Percentiles rank a stretch among this genome's conserved stretches.
Conservation (phyloP, 495 filamentous ascomycete species). For the Mytilinidion resinicola region DNA sequence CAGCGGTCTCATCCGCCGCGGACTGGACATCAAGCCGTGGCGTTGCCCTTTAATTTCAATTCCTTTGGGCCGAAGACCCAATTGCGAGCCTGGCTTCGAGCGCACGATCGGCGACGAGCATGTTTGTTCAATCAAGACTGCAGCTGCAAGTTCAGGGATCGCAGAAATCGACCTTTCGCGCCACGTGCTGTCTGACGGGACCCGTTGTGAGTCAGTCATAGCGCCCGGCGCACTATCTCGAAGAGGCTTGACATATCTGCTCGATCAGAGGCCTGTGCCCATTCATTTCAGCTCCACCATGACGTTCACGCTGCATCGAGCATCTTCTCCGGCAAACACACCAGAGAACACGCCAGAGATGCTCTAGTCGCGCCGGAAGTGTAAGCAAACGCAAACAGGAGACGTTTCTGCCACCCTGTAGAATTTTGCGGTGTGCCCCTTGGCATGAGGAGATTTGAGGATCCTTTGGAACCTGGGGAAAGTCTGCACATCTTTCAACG, state of each 20-base stretch:
- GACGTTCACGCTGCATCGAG: too few species aligned
- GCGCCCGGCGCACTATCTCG: background rate
- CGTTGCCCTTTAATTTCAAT: background rate
- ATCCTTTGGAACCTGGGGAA: too few species aligned
- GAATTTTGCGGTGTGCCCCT: too few species aligned
- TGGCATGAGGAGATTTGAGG: too few species aligned
- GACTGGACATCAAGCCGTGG: background rate
- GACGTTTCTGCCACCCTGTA: too few species aligned
- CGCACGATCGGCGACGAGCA: background rate
- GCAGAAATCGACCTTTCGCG: background rate
- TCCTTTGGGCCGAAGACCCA: background rate
- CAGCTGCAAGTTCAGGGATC: background rate
- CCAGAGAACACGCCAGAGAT: too few species aligned
- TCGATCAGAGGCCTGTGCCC: too few species aligned
- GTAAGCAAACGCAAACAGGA: too few species aligned
- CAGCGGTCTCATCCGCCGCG: background rate
- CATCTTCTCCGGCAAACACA: too few species aligned
- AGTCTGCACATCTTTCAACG: too few species aligned
- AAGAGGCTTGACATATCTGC: background rate
- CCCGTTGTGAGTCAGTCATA: background rate
- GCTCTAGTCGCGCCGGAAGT: too few species aligned
- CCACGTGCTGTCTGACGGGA: background rate
- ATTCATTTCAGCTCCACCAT: too few species aligned
- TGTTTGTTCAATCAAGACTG: background rate
- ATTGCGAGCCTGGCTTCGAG: background rate